phyloP scores from a whole-genome alignment of 345 rosid species.

The Salix caprea region DNA sequence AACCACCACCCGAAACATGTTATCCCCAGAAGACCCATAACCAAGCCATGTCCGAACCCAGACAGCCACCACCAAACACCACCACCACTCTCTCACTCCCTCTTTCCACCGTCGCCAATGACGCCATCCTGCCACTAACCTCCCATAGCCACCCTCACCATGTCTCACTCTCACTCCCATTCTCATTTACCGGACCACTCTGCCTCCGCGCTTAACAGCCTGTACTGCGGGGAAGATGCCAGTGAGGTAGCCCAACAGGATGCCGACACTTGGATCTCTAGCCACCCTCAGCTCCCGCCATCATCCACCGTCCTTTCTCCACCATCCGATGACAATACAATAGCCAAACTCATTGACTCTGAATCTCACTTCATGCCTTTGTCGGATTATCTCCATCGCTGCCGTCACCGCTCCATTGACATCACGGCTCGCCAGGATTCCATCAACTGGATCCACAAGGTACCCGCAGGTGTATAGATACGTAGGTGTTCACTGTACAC shows the following conservation, averaged over 20 bases:
- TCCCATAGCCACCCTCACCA: neutral
- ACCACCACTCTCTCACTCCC: neutral
- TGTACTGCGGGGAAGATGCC: constrained; percentile 27
- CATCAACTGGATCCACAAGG: constrained; percentile 67
- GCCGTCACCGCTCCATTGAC: constrained; percentile 41
- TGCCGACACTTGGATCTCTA: constrained; percentile 20
- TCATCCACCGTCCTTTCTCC: neutral
- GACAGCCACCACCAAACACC: constrained; percentile 5
- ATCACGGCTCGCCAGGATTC: constrained; percentile 62
- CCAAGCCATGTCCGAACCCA: constrained; percentile 21
- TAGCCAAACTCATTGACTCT: constrained; percentile 30
- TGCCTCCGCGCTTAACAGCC: constrained; percentile 10
- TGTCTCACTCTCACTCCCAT: constrained; percentile 1
- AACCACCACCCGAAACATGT: constrained; percentile 10
- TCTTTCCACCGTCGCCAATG: constrained; percentile 12
- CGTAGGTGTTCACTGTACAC: neutral
- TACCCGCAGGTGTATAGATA: neutral
- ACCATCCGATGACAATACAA: constrained; percentile 21
- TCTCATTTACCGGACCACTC: constrained; percentile 4
- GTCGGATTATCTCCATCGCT: constrained; percentile 40
- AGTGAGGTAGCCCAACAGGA: constrained; percentile 23
- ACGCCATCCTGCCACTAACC: constrained; percentile 10
- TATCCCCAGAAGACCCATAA: constrained; percentile 16
- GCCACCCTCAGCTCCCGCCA: neutral
- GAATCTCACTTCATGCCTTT: constrained; percentile 38